phyloP scores from a whole-genome alignment of 805 yeast genomes.

The Wickerhamomyces bovis region DNA sequence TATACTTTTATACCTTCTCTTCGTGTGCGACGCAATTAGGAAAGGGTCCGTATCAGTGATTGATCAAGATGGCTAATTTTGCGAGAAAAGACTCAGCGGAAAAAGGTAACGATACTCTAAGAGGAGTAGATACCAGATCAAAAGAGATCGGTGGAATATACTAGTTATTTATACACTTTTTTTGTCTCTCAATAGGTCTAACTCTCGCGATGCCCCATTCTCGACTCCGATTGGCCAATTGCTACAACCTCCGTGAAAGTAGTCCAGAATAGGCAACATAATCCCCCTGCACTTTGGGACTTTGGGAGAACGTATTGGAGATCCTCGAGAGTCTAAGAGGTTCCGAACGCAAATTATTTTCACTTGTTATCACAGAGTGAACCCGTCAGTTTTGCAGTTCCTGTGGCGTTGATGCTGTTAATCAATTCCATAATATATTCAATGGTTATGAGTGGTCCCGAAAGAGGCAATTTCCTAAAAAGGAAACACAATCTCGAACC shows the following conservation, averaged over 20 bases:
- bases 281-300: not conserved
- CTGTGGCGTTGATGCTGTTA: not conserved
- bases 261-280: not conserved
- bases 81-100: not conserved
- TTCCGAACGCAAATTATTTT: too few species aligned
- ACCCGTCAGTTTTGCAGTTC: too few species aligned
- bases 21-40: not conserved
- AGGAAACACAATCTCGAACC: not conserved
- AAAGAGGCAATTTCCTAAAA: not conserved
- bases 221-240: slow-evolving; percentile 2
- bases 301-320: not conserved
- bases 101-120: not conserved
- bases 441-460: not conserved
- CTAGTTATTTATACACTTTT: not conserved
- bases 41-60: not conserved
- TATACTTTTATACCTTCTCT: too few species aligned
- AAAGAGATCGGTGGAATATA: too few species aligned
- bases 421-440: too few species aligned
- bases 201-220: not conserved
- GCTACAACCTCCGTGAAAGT: not conserved
- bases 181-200: too few species aligned
- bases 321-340: too few species aligned
- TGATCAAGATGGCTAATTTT: not conserved
- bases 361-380: too few species aligned
- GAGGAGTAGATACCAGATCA: not conserved